A percentile compares a stretch with the other conserved stretches of the same genome.
Conservation (phyloP, 2,329 filamentous ascomycete species). For the Monosporascus sp. region DNA sequence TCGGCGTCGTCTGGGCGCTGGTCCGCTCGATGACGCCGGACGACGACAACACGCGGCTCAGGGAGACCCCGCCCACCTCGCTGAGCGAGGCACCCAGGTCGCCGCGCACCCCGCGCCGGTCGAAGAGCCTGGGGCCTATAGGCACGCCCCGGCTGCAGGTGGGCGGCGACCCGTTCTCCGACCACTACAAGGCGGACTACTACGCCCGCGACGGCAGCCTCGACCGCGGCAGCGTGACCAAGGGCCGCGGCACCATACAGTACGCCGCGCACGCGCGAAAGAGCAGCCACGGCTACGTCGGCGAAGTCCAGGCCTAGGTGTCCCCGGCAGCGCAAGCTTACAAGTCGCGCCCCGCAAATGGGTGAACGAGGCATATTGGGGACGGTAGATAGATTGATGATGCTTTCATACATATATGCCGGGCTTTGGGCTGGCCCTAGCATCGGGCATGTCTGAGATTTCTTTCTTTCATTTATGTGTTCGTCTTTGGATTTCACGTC, state of each 20-base stretch:
- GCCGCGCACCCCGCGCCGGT: neutral
- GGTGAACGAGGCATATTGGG: too few species aligned
- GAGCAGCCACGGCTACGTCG: conserved; percentile 15
- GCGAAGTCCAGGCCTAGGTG: neutral
- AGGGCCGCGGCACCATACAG: neutral
- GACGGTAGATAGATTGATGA: too few species aligned
- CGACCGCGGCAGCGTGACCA: neutral
- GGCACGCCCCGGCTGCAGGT: neutral
- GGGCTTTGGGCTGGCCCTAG: too few species aligned
- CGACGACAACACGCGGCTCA: neutral
- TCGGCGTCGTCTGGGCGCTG: conserved; percentile 62
- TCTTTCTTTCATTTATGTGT: too few species aligned
- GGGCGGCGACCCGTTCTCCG: neutral
- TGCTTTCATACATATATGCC: too few species aligned
- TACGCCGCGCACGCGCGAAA: conserved; percentile 7
- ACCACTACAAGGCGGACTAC: neutral
- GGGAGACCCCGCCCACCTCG: neutral
- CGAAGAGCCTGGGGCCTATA: neutral
- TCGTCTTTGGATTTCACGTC: too few species aligned
- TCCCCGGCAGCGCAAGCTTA: too few species aligned
- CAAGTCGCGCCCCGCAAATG: too few species aligned
- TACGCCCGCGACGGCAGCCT: conserved; percentile 4
- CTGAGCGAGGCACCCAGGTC: neutral
- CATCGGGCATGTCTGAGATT: too few species aligned
- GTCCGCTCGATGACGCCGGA: conserved; percentile 12